phyloP scores from a whole-genome alignment of 345 rosid genomes.

The Heritiera fomes region DNA sequence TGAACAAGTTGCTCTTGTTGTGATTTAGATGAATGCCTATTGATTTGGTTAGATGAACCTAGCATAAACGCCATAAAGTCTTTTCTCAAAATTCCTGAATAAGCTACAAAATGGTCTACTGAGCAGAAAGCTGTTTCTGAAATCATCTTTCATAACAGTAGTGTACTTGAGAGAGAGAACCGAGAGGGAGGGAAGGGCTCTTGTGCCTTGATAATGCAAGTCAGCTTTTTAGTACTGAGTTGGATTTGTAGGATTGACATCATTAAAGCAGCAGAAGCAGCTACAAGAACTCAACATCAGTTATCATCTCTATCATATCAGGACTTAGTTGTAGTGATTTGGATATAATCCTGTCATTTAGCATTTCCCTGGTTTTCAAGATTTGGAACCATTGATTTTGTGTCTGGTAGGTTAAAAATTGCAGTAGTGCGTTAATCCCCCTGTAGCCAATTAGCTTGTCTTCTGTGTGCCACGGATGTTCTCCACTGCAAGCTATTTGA shows the following conservation, averaged over 20 bases:
- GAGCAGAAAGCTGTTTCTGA: background rate
- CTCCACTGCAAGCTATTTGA: background rate
- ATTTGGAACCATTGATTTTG: too few relatives aligned
- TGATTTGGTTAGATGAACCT: too few relatives aligned
- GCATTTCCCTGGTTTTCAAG: too few relatives aligned
- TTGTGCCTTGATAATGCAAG: background rate
- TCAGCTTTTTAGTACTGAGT: background rate
- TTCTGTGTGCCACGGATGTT: background rate
- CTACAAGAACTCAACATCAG: background rate
- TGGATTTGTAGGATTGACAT: background rate
- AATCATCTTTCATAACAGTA: too few relatives aligned
- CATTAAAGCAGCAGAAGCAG: background rate
- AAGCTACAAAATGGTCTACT: background rate
- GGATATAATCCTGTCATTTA: too few relatives aligned
- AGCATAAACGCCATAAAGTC: too few relatives aligned
- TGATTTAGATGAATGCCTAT: background rate
- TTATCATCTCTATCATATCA: background rate
- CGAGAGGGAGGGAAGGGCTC: background rate
- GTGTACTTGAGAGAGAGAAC: background rate
- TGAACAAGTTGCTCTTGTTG: background rate
- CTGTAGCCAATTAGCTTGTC: background rate
- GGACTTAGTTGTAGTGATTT: too few relatives aligned
- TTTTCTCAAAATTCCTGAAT: background rate
- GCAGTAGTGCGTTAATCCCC: background rate
- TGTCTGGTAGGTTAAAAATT: background rate